Percentiles rank a stretch among this genome's conserved stretches.
Evolutionary conservation across 164 flowering plant species (phyloP).

Genomic region (Houttuynia cordata): DNA sequence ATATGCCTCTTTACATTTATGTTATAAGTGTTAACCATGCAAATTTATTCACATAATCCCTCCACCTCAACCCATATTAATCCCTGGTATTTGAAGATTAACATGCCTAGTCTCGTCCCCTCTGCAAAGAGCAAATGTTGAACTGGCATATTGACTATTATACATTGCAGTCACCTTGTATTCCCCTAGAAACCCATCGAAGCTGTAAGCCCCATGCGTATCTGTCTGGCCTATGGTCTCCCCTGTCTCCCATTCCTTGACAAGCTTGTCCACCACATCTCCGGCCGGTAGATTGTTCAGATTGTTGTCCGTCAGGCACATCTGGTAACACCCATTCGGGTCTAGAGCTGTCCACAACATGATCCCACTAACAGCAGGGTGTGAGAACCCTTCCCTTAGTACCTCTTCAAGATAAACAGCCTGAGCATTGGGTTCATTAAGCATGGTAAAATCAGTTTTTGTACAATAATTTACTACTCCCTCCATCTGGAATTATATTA

Average conservation of each 20-base stretch:
- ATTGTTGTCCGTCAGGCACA: conserved; percentile 75
- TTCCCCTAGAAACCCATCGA: conserved; percentile 72
- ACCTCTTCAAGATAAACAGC: conserved; percentile 72
- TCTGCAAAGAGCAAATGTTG: conserved; percentile 41
- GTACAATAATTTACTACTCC: too few species aligned
- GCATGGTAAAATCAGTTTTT: too few species aligned
- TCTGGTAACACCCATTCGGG: conserved; percentile 68
- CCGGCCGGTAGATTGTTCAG: conserved; percentile 70
- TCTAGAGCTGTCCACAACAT: conserved; percentile 83
- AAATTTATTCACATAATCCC: neutral
- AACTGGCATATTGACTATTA: conserved; percentile 22
- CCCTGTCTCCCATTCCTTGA: conserved; percentile 66
- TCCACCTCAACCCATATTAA: neutral
- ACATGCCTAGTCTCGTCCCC: conserved; percentile 62
- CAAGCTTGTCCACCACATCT: conserved; percentile 63
- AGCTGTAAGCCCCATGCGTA: conserved; percentile 57
- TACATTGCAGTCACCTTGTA: conserved; percentile 35
- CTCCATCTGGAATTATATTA: too few species aligned
- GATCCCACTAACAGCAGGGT: conserved; percentile 67
- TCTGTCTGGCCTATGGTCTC: conserved; percentile 33
- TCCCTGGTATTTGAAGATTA: conserved; percentile 22
- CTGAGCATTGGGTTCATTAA: conserved; percentile 13
- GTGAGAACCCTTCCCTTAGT: conserved; percentile 88
- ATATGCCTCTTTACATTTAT: too few species aligned
- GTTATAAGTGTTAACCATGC: neutral